Evolutionary conservation across 805 yeast species (phyloP), one percentile per base, ranked within the genome.

Genomic region (Candida ortonii): DNA sequence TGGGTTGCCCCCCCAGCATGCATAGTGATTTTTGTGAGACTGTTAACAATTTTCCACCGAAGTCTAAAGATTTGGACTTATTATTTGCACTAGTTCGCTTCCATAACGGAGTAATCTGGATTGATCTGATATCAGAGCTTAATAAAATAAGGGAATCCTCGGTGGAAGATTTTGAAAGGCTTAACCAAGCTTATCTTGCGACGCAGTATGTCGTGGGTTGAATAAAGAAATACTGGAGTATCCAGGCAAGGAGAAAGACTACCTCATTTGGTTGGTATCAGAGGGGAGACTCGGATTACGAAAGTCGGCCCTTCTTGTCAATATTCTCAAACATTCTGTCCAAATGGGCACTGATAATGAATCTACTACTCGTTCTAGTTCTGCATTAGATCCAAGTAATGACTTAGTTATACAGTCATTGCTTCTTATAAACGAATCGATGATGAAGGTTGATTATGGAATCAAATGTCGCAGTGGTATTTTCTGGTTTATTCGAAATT

Each of bases 341-440:
- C 30, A 25, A 29, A 33, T 17, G 4, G 26, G 15, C 14, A 30
- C 15, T 16, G 33, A 11, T 32, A n/a, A n/a, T n/a, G n/a, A n/a
- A n/a, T n/a, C n/a, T n/a, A n/a, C n/a, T n/a, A n/a, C n/a, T n/a
- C n/a, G n/a, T n/a, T n/a, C n/a, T n/a, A n/a, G n/a, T n/a, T n/a
- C n/a, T n/a, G n/a, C n/a, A n/a, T 30, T 27, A 7, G 28, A 43
- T 25, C 16, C 41, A n/a, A 39, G 36, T 12, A 28, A 34, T 5
- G 49, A 47, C 13, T 13, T 47, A 14, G 47, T 49, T 8, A 15
- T 50, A 9, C 49, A 50, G 16, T 39, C 55, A 1, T 18, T 50
- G 38, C 33, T 50, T 2, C 19, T 50, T n/a, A 40, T 49, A 8
- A 50, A 50, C 31, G 55, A 50, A 23, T 49, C 55, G 3, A 22